A percentile compares a stretch with the other conserved stretches of the same genome.
These are phyloP conservation scores for Sisymbrium irio DNA, from an alignment of 345 rosid genomes.

Conservation along the genomic window DNA sequence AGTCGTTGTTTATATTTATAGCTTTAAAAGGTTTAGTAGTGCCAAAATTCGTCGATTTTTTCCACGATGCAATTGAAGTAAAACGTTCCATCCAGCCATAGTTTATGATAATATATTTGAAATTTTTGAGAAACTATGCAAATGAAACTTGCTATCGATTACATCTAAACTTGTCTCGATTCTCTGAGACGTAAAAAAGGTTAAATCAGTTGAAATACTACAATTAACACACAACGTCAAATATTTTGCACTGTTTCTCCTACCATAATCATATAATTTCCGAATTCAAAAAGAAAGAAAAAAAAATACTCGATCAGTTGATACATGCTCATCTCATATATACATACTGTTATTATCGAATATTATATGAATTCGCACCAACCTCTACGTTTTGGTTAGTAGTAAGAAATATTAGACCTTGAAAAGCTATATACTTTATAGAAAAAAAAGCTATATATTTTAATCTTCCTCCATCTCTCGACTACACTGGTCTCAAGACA, in stretches of 20 bases:
- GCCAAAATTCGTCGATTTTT: neutral
- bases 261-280: too few relatives aligned
- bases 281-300: too few relatives aligned
- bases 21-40: neutral
- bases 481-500: neutral
- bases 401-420: constrained; percentile 20
- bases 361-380: neutral
- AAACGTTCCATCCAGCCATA: too few relatives aligned
- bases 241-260: too few relatives aligned
- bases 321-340: neutral
- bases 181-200: neutral
- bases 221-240: neutral
- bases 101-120: too few relatives aligned
- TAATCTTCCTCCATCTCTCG: neutral
- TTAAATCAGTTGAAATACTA: neutral
- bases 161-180: neutral
- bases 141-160: too few relatives aligned
- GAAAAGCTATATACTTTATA: too few relatives aligned
- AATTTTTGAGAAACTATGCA: too few relatives aligned
- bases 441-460: too few relatives aligned
- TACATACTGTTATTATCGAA: neutral
- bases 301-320: neutral
- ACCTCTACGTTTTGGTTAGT: constrained; percentile 14
- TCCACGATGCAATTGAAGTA: neutral
- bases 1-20: neutral